Conservation (phyloP, 352 stramenopile genomes). For the Blastocystis sp. region DNA sequence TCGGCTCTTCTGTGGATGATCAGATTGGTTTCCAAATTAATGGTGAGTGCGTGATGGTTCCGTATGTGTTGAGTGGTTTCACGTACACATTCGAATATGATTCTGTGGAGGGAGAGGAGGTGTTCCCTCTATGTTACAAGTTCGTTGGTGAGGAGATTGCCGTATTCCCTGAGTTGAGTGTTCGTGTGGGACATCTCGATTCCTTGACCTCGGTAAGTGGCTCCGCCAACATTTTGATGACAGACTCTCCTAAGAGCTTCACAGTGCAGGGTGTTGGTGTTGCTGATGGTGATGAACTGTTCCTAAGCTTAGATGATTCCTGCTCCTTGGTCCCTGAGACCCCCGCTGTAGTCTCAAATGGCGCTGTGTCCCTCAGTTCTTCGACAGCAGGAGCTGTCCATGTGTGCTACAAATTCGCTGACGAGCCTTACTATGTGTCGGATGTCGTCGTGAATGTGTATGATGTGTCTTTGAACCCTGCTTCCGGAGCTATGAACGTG, state of each 20-base stretch:
- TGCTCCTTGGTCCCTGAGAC: background rate
- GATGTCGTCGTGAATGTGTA: constrained; percentile 27
- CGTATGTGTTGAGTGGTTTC: constrained; percentile 13
- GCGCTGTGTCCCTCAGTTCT: background rate
- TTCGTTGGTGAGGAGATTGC: constrained; percentile 31
- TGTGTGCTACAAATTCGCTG: constrained; percentile 61
- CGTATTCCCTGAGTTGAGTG: constrained; percentile 31
- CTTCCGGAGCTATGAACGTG: background rate
- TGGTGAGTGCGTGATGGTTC: constrained; percentile 29
- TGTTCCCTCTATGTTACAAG: constrained; percentile 64
- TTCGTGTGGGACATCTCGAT: constrained; percentile 62
- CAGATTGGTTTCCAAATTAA: constrained; percentile 62
- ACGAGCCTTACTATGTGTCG: constrained; percentile 16
- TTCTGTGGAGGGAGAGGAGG: constrained; percentile 64
- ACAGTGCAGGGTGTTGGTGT: background rate
- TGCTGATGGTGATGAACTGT: constrained; percentile 35
- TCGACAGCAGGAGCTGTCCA: background rate
- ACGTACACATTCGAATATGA: constrained; percentile 51
- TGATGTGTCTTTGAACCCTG: background rate
- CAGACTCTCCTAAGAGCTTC: constrained; percentile 47
- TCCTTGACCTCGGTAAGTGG: background rate
- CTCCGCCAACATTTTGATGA: constrained; percentile 43
- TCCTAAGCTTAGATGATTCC: background rate
- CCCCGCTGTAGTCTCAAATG: background rate
- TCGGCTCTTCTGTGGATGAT: background rate